Evolutionary conservation across 441 rosid species (phyloP), one percentile per base, ranked within the genome.

Genomic region (Pelargonium myrrhifolium): DNA sequence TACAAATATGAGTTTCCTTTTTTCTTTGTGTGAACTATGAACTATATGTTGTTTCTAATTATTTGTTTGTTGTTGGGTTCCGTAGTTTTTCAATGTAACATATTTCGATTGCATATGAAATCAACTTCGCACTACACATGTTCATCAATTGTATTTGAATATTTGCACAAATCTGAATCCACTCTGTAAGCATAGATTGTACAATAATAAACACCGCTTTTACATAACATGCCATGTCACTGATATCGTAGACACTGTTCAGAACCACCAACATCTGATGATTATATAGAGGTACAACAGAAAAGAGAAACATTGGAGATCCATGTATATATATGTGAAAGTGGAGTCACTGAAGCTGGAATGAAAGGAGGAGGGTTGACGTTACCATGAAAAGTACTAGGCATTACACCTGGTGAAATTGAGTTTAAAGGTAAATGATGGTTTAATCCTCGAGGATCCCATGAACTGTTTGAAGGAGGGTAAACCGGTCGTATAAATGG

Each of bases 171-270:
- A 78, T 82, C 83, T 26, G 95, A 86, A 65, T 89, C 87, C 79
- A 88, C 77, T 78, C 90, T 83, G 70, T 62, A 82, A 64, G 93
- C 96, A 78, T 78, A 77, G 74, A 93, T 78, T 59, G 83, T 86
- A 80, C 96, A 88, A 79, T 91, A 93, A 74, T 89, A 89, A 79
- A 84, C 88, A 47, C 99, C 97, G 74, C 97, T 89, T 80, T 93
- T 93, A 72, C 92, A 87, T 71, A 91, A 76, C 53, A 76, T 66
- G 47, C 99, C 99, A 82, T 85, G 95, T 97, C 97, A 93, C 66
- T 78, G 80, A 75, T 76, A 79, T 71, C 76, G 81, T 73, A 68
- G 72, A 47, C 71, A 73, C 35, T 76, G 85, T 63, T 75, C 82
- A 70, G 85, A 78, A 80, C 79, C 75, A 70, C 72, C 86, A 35